These are phyloP conservation scores for Ascochyta viciae-villosae DNA, from an alignment of 2,329 filamentous ascomycete species.

Conservation along the genomic window DNA sequence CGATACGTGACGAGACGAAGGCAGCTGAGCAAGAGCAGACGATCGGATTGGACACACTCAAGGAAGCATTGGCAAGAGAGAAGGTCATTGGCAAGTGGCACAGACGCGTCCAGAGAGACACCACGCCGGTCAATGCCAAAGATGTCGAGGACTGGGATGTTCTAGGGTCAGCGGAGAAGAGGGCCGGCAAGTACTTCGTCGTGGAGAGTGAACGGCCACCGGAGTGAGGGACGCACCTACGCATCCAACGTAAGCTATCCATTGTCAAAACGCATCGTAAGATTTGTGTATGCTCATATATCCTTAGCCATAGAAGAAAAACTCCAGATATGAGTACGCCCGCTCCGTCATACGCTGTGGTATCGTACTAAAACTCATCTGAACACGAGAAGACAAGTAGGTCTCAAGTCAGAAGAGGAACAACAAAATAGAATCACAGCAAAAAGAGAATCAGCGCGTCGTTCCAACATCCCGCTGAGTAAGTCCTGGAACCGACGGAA, in stretches of 20 bases:
- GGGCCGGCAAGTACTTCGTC: conserved; percentile 76
- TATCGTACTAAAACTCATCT: too few relatives aligned
- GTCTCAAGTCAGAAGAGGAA: too few relatives aligned
- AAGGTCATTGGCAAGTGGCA: conserved; percentile 63
- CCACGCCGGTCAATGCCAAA: conserved; percentile 50
- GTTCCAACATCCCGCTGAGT: too few relatives aligned
- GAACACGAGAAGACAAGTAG: too few relatives aligned
- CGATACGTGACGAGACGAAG: conserved; percentile 80
- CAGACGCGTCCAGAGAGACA: conserved; percentile 58
- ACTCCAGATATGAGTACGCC: too few relatives aligned
- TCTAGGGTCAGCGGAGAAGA: conserved; percentile 69
- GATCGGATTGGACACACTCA: conserved; percentile 65
- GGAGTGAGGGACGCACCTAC: conserved; percentile 23
- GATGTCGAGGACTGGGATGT: conserved; percentile 74
- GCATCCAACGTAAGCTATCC: neutral
- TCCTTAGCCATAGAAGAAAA: too few relatives aligned
- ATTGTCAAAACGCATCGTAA: neutral
- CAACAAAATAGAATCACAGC: too few relatives aligned
- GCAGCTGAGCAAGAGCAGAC: conserved; percentile 63
- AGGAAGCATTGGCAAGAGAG: conserved; percentile 66
- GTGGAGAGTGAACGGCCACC: conserved; percentile 67
- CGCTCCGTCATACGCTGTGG: too few relatives aligned
- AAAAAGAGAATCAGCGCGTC: too few relatives aligned
- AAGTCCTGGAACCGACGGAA: too few relatives aligned
- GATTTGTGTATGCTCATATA: neutral